Evolutionary conservation across 2,329 filamentous ascomycete species (phyloP).

Genomic region (Fusarium protoensiforme): DNA sequence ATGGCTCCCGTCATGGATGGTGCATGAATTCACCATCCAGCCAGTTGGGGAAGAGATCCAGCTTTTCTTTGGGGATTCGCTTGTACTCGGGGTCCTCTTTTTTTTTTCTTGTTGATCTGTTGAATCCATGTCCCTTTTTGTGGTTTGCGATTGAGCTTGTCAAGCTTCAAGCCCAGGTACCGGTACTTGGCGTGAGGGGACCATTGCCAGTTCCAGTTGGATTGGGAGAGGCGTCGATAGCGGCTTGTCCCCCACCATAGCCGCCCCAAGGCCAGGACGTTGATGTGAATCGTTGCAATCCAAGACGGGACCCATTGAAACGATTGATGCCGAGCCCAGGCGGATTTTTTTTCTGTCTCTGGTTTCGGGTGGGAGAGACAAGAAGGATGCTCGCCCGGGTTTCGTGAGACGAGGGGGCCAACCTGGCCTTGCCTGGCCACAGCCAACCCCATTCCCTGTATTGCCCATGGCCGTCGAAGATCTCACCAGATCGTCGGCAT

Average conservation of each 20-base stretch:
- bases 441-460: conserved; percentile 12
- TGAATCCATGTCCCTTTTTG: conserved; percentile 39
- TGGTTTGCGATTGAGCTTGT: conserved; percentile 37
- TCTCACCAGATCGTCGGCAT: conserved; percentile 32
- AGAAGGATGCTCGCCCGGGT: background rate
- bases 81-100: conserved; percentile 38
- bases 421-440: background rate
- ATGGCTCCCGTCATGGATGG: conserved; percentile 4
- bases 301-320: background rate
- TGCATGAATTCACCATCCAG: conserved; percentile 25
- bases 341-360: background rate
- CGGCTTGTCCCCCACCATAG: conserved; percentile 27
- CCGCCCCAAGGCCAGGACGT: conserved; percentile 20
- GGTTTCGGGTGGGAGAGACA: conserved; percentile 23
- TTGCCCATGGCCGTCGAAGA: conserved; percentile 22
- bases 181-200: conserved; percentile 25
- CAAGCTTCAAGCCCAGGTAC: conserved; percentile 27
- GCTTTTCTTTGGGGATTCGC: conserved; percentile 44
- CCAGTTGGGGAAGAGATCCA: conserved; percentile 40
- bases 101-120: conserved; percentile 45
- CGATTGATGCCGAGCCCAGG: conserved; percentile 3
- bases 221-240: conserved; percentile 23
- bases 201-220: conserved; percentile 17
- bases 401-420: conserved; percentile 17
- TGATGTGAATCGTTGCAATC: conserved; percentile 18